phyloP scores from a whole-genome alignment of 2,329 filamentous ascomycete genomes.

The Cadophora sp. region DNA sequence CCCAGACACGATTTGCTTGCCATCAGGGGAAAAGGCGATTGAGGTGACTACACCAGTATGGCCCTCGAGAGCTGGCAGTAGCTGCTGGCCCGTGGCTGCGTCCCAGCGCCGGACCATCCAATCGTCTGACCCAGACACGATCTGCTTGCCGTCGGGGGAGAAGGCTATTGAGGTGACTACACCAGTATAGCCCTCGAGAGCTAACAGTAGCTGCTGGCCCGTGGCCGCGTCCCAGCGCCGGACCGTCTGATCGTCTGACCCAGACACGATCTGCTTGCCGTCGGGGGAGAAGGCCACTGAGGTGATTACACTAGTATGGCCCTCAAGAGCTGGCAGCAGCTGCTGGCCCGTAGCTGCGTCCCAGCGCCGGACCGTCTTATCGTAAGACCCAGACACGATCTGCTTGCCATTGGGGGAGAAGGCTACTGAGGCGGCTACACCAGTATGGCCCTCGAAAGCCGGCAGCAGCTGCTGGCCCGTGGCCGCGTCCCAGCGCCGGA shows the following conservation, averaged over 20 bases:
- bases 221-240: too few species aligned
- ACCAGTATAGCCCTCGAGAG: not conserved
- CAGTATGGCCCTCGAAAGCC: too few species aligned
- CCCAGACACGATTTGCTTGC: not conserved
- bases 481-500: too few species aligned
- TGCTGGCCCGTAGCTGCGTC: too few species aligned
- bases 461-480: too few species aligned
- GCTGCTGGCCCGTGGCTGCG: not conserved
- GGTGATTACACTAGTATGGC: not conserved
- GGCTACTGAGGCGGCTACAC: too few species aligned
- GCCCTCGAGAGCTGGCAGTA: not conserved
- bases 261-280: not conserved
- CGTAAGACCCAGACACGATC: too few species aligned
- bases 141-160: not conserved
- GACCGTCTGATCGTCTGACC: not conserved
- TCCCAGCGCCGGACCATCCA: not conserved
- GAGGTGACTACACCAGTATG: not conserved
- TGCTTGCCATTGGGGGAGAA: too few species aligned
- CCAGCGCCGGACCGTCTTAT: too few species aligned
- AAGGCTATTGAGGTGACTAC: not conserved
- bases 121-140: not conserved
- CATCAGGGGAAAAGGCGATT: not conserved
- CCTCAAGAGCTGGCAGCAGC: not conserved
- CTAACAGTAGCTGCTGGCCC: not conserved
- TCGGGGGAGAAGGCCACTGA: not conserved